Conservation (phyloP, 768 basidiomycete genomes). For the Leucosporidium creatinivorum region DNA sequence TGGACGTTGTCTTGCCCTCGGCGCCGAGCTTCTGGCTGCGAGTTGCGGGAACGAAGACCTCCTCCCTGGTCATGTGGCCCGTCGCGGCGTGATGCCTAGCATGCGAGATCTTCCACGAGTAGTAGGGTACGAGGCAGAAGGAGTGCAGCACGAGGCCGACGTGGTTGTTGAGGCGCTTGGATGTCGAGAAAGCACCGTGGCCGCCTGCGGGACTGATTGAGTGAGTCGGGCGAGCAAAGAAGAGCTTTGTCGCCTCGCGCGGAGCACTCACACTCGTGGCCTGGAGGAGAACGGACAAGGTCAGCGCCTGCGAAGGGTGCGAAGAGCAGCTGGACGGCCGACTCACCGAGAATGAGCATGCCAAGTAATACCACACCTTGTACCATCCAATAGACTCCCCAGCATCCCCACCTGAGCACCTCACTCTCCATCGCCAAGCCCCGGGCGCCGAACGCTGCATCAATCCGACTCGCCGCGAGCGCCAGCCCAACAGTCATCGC, state of each 20-base stretch:
- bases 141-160: slow-evolving; percentile 91
- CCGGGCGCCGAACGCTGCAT: too few species aligned
- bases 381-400: slow-evolving; percentile 27
- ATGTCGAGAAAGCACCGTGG: slow-evolving; percentile 90
- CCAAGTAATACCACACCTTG: slow-evolving; percentile 79
- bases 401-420: not conserved
- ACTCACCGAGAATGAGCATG: slow-evolving; percentile 5
- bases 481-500: slow-evolving; percentile 35
- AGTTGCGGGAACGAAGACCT: slow-evolving; percentile 86
- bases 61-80: slow-evolving; percentile 84
- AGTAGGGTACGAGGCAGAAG: slow-evolving; percentile 67
- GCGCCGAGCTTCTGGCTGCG: slow-evolving; percentile 50
- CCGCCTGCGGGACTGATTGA: slow-evolving; percentile 50
- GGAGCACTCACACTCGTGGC: slow-evolving; percentile 9
- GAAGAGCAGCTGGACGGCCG: not conserved
- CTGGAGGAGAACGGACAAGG: not conserved
- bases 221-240: not conserved
- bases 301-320: not conserved
- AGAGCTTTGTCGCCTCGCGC: not conserved
- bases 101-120: slow-evolving; percentile 45
- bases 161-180: slow-evolving; percentile 77
- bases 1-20: slow-evolving; percentile 52
- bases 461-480: too few species aligned
- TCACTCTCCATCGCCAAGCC: too few species aligned
- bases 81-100: slow-evolving; percentile 92